A percentile compares a stretch with the other conserved stretches of the same genome.
Conservation (phyloP, 192 early-diverging fungal genomes). For the Anaeromyces robustus region DNA sequence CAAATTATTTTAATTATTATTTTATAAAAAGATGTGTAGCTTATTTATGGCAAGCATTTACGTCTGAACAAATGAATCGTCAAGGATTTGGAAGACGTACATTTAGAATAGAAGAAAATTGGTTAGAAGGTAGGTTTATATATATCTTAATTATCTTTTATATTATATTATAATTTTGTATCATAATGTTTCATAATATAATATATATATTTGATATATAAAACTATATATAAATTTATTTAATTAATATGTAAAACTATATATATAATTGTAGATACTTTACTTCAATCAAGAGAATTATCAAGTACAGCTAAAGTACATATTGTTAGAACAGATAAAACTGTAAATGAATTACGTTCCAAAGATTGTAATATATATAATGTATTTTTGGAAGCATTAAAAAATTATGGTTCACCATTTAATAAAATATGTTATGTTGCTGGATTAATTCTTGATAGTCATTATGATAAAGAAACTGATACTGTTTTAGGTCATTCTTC, state of each 20-base stretch:
- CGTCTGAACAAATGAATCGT: conserved; percentile 50
- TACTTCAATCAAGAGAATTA: neutral
- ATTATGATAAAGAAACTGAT: conserved; percentile 28
- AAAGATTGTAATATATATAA: conserved; percentile 17
- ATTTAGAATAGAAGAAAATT: conserved; percentile 43
- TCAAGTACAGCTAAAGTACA: neutral
- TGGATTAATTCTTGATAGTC: conserved; percentile 38
- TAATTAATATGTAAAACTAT: neutral
- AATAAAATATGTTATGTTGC: conserved; percentile 22
- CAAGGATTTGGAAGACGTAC: conserved; percentile 52
- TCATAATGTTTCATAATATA: too few species aligned
- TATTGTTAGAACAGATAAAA: neutral
- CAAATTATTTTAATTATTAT: neutral
- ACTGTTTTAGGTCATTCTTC: conserved; percentile 45
- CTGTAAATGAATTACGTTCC: neutral
- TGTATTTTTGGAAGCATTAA: conserved; percentile 27
- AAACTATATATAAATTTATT: neutral
- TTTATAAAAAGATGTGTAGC: conserved; percentile 10
- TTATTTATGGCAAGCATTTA: conserved; percentile 60
- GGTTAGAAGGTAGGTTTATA: conserved; percentile 1
- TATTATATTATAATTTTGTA: too few species aligned
- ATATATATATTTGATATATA: neutral
- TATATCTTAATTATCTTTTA: neutral
- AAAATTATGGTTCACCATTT: conserved; percentile 27
- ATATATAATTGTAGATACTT: neutral